Conservation (phyloP, 2,329 filamentous ascomycete genomes). For the Basipetospora sp. region DNA sequence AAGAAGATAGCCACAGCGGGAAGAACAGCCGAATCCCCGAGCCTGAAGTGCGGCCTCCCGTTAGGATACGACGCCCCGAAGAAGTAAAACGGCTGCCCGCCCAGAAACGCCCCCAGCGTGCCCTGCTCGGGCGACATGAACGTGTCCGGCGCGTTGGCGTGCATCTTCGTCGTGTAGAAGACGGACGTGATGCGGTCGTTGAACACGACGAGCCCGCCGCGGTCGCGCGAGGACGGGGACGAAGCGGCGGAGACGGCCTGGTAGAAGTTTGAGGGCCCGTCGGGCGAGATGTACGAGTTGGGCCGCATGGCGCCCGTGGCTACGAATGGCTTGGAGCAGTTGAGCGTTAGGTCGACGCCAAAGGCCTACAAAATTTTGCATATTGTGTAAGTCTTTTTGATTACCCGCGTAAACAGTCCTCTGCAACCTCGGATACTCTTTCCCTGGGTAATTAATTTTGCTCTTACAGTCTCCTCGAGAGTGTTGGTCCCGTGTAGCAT, state of each 20-base stretch:
- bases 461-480: conserved; percentile 33
- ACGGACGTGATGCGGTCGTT: conserved; percentile 46
- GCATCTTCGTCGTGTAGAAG: conserved; percentile 46
- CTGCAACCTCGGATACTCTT: too few species aligned
- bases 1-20: conserved; percentile 33
- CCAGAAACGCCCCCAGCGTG: conserved; percentile 42
- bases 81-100: conserved; percentile 45
- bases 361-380: too few species aligned
- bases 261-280: conserved; percentile 48
- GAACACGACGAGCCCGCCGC: conserved; percentile 45
- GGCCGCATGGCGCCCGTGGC: conserved; percentile 40
- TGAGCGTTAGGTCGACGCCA: conserved; percentile 36
- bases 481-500: conserved; percentile 38
- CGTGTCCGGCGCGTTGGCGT: conserved; percentile 48
- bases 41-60: conserved; percentile 22
- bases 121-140: conserved; percentile 45
- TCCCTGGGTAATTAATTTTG: too few species aligned
- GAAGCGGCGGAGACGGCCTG: conserved; percentile 43
- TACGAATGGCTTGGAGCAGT: conserved; percentile 36
- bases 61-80: conserved; percentile 31
- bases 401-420: too few species aligned
- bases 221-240: conserved; percentile 26
- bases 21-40: conserved; percentile 20
- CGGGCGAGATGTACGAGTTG: conserved; percentile 41
- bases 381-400: too few species aligned